A percentile compares a stretch with the other conserved stretches of the same genome.
Evolutionary conservation across 495 filamentous ascomycete genomes (phyloP).

Genomic region (Jackrogersella multiformis): DNA sequence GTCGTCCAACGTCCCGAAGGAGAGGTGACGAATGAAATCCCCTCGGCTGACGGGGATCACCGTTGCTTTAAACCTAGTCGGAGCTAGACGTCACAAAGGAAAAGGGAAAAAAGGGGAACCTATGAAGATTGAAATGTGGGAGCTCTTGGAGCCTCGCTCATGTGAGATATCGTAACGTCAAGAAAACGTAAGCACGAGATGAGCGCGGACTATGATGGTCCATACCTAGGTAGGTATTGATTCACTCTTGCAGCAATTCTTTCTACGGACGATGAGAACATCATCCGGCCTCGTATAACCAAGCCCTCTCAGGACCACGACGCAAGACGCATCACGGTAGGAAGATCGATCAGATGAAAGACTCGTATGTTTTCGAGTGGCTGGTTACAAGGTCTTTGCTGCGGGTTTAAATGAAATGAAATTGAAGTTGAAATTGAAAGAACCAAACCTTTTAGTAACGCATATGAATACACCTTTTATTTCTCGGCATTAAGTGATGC

Average conservation of each 20-base stretch:
- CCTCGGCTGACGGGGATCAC: conserved; percentile 17
- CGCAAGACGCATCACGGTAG: conserved; percentile 59
- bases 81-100: conserved; percentile 6
- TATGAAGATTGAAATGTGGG: conserved; percentile 52
- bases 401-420: conserved; percentile 34
- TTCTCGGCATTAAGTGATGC: not conserved
- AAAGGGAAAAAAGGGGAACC: not conserved
- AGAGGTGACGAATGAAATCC: conserved; percentile 25
- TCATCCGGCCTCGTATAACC: conserved; percentile 41
- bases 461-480: not conserved
- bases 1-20: conserved; percentile 23
- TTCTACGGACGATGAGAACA: conserved; percentile 40
- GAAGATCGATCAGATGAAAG: conserved; percentile 59
- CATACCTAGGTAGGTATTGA: conserved; percentile 33
- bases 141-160: conserved; percentile 64
- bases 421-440: conserved; percentile 18
- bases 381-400: conserved; percentile 54
- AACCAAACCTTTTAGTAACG: conserved; percentile 22
- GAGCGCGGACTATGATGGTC: conserved; percentile 66
- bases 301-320: conserved; percentile 57
- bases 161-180: conserved; percentile 45
- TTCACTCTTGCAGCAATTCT: conserved; percentile 57
- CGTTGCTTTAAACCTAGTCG: conserved; percentile 14
- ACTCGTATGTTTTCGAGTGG: conserved; percentile 52
- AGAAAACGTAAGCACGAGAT: conserved; percentile 43